Evolutionary conservation across 139 green algal species (phyloP).

Genomic region (Closterium sp.): DNA sequence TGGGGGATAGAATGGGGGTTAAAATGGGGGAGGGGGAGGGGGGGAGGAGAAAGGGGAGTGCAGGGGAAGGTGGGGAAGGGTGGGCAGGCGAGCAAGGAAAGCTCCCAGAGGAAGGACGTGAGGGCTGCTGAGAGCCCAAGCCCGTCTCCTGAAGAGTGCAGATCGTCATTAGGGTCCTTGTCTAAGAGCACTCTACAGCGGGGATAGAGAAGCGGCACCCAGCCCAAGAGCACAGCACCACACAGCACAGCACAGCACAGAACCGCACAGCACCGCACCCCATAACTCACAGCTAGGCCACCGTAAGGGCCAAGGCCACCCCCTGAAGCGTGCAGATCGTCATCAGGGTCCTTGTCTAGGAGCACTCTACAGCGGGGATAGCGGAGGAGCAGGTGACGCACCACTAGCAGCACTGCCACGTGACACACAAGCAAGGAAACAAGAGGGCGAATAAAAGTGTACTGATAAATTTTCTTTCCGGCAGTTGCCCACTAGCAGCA

Average conservation of each 20-base stretch:
- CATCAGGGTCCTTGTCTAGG: slow-evolving; percentile 33
- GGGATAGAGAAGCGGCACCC: too few relatives aligned
- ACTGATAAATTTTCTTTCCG: too few relatives aligned
- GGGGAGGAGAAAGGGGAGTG: neutral
- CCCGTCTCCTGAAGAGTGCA: neutral
- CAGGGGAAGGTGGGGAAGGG: neutral
- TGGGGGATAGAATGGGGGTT: neutral
- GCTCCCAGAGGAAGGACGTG: too few relatives aligned
- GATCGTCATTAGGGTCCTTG: slow-evolving; percentile 18
- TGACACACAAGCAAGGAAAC: neutral
- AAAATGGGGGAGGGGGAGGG: too few relatives aligned
- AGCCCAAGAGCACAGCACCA: too few relatives aligned
- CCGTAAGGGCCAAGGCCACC: neutral
- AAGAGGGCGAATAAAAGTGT: neutral
- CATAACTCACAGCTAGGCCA: neutral
- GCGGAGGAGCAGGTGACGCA: slow-evolving; percentile 41
- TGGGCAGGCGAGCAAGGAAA: too few relatives aligned
- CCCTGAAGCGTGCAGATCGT: neutral
- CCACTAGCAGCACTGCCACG: slow-evolving; percentile 33
- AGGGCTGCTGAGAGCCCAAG: too few relatives aligned
- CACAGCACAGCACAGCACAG: too few relatives aligned
- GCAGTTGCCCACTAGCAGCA: too few relatives aligned
- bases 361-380: slow-evolving; percentile 17
- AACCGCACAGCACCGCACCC: too few relatives aligned
- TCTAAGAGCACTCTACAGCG: slow-evolving; percentile 4